Base-by-base conservation (phyloP, 208 protist species). In the Leptomonas pyrrhocoris region DNA sequence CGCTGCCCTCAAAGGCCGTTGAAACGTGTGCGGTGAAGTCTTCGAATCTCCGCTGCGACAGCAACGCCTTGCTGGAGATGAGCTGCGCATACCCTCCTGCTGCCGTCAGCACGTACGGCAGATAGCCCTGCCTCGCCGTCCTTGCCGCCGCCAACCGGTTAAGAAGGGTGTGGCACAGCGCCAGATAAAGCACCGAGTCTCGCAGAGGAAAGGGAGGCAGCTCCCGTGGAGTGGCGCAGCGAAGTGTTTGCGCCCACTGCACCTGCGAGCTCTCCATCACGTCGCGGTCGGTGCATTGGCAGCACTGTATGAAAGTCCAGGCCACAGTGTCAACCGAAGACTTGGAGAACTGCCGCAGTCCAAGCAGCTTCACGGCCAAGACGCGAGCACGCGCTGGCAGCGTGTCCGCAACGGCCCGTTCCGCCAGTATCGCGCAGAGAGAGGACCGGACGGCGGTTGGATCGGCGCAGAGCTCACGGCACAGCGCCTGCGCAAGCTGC, bases 241-340 rank as follows among this genome's bases (percentile, higher is more conserved):
- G 49, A 2, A 77, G 57, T 0, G 16, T 45, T 9, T 62, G 61
- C 3, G 27, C 34, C 64, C 72, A 66, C 36, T 68, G 63, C 19
- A 77, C 58, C 15, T 49, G 50, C 0, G 46, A 23, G 50, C 62
- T 77, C 36, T 71, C 72, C 21, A 49, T 25, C 40, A 77, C 36
- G 27, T 77, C 72, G 15, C 57, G 55, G 49, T 77, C 72, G 27
- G 18, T 2, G 64, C 56, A 68, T 13, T 51, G 40, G 31, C 72
- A 72, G 23, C 57, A 77, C 50, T 53, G n/a, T 21, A 28, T 19
- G 15, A 77, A 56, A n/a, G 64, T 72, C 55, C 45, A 62, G 11
- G 11, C 59, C 2, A 46, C 64, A 21, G 25, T n/a, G 16, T 34
- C 55, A 0, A 28, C 23, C 2, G 15, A 18, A 4, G 48, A 11